Conservation (phyloP, 2,329 filamentous ascomycete genomes). For the Davidsoniella neocaledoniae region DNA sequence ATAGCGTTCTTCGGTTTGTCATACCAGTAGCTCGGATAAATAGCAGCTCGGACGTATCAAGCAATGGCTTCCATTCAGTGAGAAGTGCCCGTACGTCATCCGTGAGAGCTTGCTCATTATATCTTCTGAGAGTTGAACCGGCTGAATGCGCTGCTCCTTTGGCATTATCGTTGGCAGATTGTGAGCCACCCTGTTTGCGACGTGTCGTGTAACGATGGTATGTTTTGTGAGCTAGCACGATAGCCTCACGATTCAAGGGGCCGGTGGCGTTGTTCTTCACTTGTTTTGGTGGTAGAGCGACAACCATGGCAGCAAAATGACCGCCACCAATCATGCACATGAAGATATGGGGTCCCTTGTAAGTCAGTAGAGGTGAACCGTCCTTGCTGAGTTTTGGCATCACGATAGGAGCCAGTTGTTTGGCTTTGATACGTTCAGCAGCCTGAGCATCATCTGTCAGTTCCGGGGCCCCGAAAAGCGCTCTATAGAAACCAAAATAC, state of each 20-base stretch:
- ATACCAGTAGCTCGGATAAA: conserved; percentile 81
- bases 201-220: conserved; percentile 96
- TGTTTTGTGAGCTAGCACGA: conserved; percentile 86
- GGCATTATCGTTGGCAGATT: conserved; percentile 85
- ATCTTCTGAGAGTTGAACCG: conserved; percentile 72
- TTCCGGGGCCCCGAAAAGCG: conserved; percentile 59
- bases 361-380: conserved; percentile 35
- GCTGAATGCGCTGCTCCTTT: conserved; percentile 90
- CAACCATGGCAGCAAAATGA: conserved; percentile 93
- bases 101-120: conserved; percentile 81
- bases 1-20: conserved; percentile 73
- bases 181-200: conserved; percentile 87
- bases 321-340: conserved; percentile 97
- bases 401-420: conserved; percentile 54
- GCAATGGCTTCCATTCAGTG: conserved; percentile 66
- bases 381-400: conserved; percentile 39
- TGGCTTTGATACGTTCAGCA: conserved; percentile 51
- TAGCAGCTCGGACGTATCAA: conserved; percentile 68
- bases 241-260: conserved; percentile 66
- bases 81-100: conserved; percentile 77
- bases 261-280: conserved; percentile 51
- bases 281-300: conserved; percentile 65
- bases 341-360: conserved; percentile 72
- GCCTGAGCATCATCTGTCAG: conserved; percentile 45
- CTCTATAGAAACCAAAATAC: conserved; percentile 73